phyloP scores from a whole-genome alignment of 768 basidiomycete genomes.

The Tulasnella calospora region DNA sequence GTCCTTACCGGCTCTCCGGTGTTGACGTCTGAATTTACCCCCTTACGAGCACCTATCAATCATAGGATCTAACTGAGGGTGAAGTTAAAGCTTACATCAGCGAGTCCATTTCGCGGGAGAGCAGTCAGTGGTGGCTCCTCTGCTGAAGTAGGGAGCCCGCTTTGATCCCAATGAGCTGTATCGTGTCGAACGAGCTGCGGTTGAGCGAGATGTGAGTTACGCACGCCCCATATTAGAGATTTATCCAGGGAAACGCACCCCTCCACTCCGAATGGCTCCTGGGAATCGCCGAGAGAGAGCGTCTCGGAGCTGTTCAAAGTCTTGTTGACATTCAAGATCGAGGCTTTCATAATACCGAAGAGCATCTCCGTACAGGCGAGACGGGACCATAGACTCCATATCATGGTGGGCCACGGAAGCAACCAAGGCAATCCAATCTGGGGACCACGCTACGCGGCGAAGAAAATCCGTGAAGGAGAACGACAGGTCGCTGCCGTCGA shows the following conservation, averaged over 20 bases:
- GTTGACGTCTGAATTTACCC: no score
- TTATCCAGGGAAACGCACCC: not conserved
- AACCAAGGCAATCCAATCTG: not conserved
- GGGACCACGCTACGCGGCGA: not conserved
- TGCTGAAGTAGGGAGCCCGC: not conserved
- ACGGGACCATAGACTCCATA: not conserved
- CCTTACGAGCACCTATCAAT: not conserved
- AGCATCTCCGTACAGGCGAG: not conserved
- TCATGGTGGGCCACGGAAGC: not conserved
- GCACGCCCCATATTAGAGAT: not conserved
- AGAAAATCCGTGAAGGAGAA: not conserved
- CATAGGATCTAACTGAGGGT: not conserved
- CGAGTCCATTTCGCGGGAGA: not conserved
- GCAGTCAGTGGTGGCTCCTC: not conserved
- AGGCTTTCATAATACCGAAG: not conserved
- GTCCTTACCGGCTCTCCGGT: no score
- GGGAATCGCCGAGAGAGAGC: not conserved
- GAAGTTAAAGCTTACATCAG: not conserved
- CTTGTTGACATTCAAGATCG: not conserved
- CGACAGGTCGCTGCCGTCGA: not conserved
- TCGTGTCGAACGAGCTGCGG: not conserved
- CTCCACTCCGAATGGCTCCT: not conserved
- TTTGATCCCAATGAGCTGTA: not conserved
- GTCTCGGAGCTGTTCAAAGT: not conserved
- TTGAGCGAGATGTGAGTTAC: not conserved